Conservation (phyloP, 1,284 basidiomycete genomes). For the Pholiota adiposa region DNA sequence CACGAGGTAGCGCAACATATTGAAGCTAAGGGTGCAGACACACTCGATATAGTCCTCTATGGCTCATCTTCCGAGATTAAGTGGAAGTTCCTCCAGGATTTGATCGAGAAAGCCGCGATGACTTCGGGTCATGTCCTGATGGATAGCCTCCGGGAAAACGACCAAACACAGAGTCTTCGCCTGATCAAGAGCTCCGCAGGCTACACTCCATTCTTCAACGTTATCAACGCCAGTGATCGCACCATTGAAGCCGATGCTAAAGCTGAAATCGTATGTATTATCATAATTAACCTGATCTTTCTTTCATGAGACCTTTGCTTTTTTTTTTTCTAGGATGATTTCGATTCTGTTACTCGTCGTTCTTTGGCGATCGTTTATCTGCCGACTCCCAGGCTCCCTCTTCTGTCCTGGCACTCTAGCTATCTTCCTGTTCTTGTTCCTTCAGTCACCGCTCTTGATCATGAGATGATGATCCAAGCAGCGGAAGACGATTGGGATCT, state of each 20-base stretch:
- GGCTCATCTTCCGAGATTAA: slow-evolving; percentile 59
- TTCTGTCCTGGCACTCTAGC: slow-evolving; percentile 54
- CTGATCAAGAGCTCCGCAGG: slow-evolving; percentile 31
- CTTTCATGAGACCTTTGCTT: slow-evolving; percentile 29
- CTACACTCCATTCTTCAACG: slow-evolving; percentile 35
- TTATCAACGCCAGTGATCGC: slow-evolving; percentile 56
- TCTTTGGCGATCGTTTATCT: slow-evolving; percentile 71
- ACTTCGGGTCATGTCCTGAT: slow-evolving; percentile 33
- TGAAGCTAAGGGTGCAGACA: slow-evolving; percentile 30
- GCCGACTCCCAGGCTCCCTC: slow-evolving; percentile 47
- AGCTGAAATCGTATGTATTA: slow-evolving; percentile 52
- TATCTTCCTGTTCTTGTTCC: slow-evolving; percentile 63
- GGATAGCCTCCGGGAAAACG: slow-evolving; percentile 28
- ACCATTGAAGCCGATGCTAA: slow-evolving; percentile 41
- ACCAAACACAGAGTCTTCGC: slow-evolving; percentile 30
- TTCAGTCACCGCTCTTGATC: slow-evolving; percentile 29
- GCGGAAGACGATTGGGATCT: slow-evolving; percentile 54
- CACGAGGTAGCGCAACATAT: slow-evolving; percentile 25
- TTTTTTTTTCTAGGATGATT: slow-evolving; percentile 24
- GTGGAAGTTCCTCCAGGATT: slow-evolving; percentile 57
- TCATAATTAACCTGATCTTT: slow-evolving; percentile 49
- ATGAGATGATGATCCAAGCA: slow-evolving; percentile 38
- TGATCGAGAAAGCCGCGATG: slow-evolving; percentile 48
- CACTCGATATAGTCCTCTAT: slow-evolving; percentile 66
- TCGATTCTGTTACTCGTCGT: slow-evolving; percentile 42